These are phyloP conservation scores for Picochlorum sp. DNA, from an alignment of 139 green algal species.

Conservation along the genomic window DNA sequence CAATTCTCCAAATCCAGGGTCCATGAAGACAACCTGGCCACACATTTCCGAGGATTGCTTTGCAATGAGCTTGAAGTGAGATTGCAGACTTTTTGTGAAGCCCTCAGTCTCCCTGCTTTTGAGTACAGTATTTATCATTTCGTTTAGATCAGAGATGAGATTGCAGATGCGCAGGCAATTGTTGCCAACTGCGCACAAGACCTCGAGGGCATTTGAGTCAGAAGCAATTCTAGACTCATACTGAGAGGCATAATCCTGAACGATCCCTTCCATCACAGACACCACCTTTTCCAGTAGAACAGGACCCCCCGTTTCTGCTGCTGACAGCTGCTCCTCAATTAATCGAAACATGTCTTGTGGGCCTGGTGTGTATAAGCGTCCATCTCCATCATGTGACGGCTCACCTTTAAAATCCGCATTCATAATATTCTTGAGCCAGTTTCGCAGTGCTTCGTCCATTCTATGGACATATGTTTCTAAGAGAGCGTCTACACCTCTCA, in stretches of 20 bases:
- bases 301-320: neutral
- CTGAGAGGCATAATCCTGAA: conserved; percentile 21
- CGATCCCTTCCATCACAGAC: neutral
- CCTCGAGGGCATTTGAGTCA: conserved; percentile 31
- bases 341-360: conserved; percentile 86
- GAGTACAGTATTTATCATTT: conserved; percentile 21
- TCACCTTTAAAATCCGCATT: conserved; percentile 39
- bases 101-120: neutral
- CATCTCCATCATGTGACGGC: conserved; percentile 46
- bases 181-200: conserved; percentile 67
- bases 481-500: conserved; percentile 33
- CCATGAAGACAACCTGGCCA: conserved; percentile 17
- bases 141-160: conserved; percentile 54
- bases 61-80: too few species aligned
- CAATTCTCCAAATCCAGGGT: conserved; percentile 39
- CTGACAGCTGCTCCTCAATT: conserved; percentile 68
- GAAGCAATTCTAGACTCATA: conserved; percentile 13
- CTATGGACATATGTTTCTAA: conserved; percentile 65
- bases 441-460: conserved; percentile 50
- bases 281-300: conserved; percentile 13
- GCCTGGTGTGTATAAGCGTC: conserved; percentile 67
- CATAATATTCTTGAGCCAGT: conserved; percentile 79
- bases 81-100: neutral
- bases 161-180: conserved; percentile 77
- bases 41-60: neutral